Evolutionary conservation across 2,329 filamentous ascomycete species (phyloP), one percentile per base, ranked within the genome.

Genomic region (Phialocephala sp.): DNA sequence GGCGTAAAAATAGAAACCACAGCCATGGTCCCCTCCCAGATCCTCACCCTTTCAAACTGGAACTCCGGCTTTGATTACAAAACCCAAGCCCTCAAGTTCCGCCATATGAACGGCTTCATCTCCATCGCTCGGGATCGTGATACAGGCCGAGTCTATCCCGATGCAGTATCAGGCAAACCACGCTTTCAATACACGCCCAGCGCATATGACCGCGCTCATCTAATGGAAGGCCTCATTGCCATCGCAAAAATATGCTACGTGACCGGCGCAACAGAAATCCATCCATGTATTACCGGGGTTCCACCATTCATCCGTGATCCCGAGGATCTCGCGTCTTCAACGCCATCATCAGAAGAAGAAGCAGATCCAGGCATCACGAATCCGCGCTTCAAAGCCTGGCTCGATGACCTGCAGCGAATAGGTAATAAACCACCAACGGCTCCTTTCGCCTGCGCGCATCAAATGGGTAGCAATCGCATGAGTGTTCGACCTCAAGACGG

Each of bases 401-500:
- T 91, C 2, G 75, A 76, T 6, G 75, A 80, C 60, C 66, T 89
- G 14, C 77, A 83, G 63, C 74, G 74, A 41, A 78, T 86, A 22
- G 82, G 84, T 45, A 84, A 83, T 58, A 80, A 78, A 65, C 80
- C 82, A 20, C 85, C 86, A 0, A 79, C 82, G 36, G 80, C 82
- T 24, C 76, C 80, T n/a, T 91, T 87, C 72, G 79, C 82, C 36
- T 90, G 87, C n/a, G 91, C 91, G 20, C 91, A 94, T 77, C 91
- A 94, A 80, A 94, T 94, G 91, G 89, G 91, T 24, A 87, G 87
- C 11, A 92, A 89, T 73, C 82, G 90, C 2, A 94, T 94, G 91
- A 87, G 87, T 54, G 77, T 68, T 8, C 54, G 59, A 3, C 76
- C 77, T 62, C 76, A 78, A 36, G 79, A 79, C 45, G 87, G 87